These are phyloP conservation scores for Linnemannia hyalina DNA, from an alignment of 192 early-diverging fungal species.

Conservation along the genomic window DNA sequence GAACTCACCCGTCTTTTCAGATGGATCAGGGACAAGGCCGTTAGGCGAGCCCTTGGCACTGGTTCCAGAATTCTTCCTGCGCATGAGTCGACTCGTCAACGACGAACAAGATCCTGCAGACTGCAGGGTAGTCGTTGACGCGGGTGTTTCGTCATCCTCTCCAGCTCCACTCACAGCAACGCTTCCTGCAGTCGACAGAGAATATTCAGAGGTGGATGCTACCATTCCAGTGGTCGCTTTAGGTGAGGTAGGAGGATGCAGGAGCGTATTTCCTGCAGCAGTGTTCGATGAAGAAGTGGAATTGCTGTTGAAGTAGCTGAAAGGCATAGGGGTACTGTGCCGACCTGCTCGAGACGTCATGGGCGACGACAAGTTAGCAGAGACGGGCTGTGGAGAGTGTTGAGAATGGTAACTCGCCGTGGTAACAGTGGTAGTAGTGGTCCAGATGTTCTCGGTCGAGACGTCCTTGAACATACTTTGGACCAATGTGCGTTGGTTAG, in stretches of 20 bases:
- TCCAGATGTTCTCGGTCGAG: slow-evolving; percentile 45
- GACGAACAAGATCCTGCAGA: slow-evolving; percentile 10
- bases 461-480: slow-evolving; percentile 54
- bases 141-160: not conserved
- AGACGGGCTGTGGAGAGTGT: not conserved
- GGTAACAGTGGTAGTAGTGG: not conserved
- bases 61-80: slow-evolving; percentile 15
- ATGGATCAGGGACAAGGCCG: not conserved
- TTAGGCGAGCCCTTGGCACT: not conserved
- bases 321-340: not conserved
- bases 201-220: not conserved
- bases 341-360: not conserved
- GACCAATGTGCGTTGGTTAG: slow-evolving; percentile 21
- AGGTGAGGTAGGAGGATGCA: not conserved
- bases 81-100: slow-evolving; percentile 27
- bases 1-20: slow-evolving; percentile 30
- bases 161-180: not conserved
- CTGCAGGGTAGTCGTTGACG: not conserved
- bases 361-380: not conserved
- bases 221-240: not conserved
- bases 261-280: not conserved
- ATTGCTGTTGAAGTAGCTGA: slow-evolving; percentile 8
- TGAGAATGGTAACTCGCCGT: not conserved
- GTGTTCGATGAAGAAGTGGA: not conserved
- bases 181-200: not conserved